Percentiles rank a stretch among this genome's conserved stretches.
phyloP scores from a whole-genome alignment of 78 protist genomes.

The Dictyostelium brefeldianum region DNA sequence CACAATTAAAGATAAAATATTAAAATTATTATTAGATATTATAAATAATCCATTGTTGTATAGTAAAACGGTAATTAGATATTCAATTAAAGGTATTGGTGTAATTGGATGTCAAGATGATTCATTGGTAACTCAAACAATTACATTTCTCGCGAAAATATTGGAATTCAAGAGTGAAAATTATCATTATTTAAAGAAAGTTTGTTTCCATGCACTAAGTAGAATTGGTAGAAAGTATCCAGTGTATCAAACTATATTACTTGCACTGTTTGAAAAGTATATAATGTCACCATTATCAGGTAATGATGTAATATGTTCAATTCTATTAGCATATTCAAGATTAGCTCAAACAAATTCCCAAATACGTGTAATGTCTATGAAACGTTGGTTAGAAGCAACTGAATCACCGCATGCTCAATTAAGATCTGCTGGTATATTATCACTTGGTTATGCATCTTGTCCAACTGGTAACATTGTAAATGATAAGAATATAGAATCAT shows the following conservation, averaged over 20 bases:
- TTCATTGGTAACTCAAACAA: slow-evolving; percentile 55
- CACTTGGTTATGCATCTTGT: slow-evolving; percentile 84
- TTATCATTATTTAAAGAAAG: slow-evolving; percentile 45
- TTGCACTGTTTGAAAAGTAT: slow-evolving; percentile 50
- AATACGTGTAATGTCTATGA: slow-evolving; percentile 39
- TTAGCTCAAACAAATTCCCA: slow-evolving; percentile 78
- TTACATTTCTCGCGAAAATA: slow-evolving; percentile 63
- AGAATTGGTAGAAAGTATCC: slow-evolving; percentile 76
- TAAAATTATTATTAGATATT: slow-evolving; percentile 55
- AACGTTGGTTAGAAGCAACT: slow-evolving; percentile 73
- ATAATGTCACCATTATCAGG: background rate
- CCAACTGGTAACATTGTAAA: slow-evolving; percentile 77
- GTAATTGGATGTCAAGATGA: slow-evolving; percentile 71
- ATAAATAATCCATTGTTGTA: slow-evolving; percentile 56
- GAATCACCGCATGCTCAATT: slow-evolving; percentile 28
- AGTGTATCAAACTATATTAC: slow-evolving; percentile 44
- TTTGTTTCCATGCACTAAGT: slow-evolving; percentile 63
- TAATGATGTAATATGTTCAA: slow-evolving; percentile 27
- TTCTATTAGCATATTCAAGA: slow-evolving; percentile 52
- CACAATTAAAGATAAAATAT: slow-evolving; percentile 1
- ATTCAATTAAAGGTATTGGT: slow-evolving; percentile 43
- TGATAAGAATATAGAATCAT: slow-evolving; percentile 70
- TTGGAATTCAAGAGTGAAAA: slow-evolving; percentile 67
- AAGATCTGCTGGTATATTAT: slow-evolving; percentile 71
- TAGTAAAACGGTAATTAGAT: slow-evolving; percentile 48